Base-by-base conservation (phyloP, 1,139 yeast species). In the Suhomyces bolitotheri region DNA sequence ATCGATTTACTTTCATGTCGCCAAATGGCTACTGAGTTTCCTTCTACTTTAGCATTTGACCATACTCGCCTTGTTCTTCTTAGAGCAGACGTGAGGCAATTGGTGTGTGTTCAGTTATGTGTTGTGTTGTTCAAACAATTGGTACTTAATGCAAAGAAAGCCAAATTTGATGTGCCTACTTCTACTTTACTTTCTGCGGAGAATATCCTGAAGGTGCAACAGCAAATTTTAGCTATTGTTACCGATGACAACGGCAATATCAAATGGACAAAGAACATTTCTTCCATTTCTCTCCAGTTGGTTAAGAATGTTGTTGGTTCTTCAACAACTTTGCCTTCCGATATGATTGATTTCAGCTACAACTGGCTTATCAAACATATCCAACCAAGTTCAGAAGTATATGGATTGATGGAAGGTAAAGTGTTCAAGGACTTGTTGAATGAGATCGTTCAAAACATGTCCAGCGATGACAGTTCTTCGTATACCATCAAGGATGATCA, bases 221-320 rank as follows among this genome's bases (percentile, higher is more conserved):
- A 66, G 43, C 94, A 86, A 50, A 76, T 88, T 27, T 64, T 85
- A 43, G 85, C 92, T 19, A 85, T 88, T 36, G 88, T 87, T 15
- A 79, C 89, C 33, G 95, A 87, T 62, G 86, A 83, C 41, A 83
- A 81, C 53, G 96, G 96, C 3, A 86, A 84, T 55, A 79, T 86
- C 44, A 85, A 88, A 64, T 88, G 96, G 96, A 87, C 96, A 1
- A 78, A 87, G 53, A 87, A 88, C 56, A 78, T 87, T 23, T 75
- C 80, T 44, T 71, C 84, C 19, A 76, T 88, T 44, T 77, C 92
- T 5, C 71, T 88, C 40, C 95, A 87, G 54, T 61, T 86, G 34
- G 78, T 82, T 33, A 78, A 77, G 45, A 67, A 64, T 34, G 64
- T 62, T 7, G 36, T 44, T 28, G 47, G 56, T 33, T 40, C 45